Percentiles rank a stretch among this genome's conserved stretches.
phyloP scores from a whole-genome alignment of 805 yeast species.

The Candida adriatica region DNA sequence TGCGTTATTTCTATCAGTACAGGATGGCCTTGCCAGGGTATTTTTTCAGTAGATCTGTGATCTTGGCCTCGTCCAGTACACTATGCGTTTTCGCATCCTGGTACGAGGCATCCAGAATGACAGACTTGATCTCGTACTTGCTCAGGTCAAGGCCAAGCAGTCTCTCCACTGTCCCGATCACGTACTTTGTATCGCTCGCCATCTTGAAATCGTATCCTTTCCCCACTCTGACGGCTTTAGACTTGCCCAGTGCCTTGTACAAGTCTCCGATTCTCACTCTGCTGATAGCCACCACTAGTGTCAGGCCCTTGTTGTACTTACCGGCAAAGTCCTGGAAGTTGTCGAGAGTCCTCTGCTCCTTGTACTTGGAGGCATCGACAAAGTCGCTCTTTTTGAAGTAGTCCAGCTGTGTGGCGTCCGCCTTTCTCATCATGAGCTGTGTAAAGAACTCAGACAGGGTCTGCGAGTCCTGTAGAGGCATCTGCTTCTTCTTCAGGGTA shows the following conservation, averaged over 20 bases:
- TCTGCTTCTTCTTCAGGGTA: conserved; percentile 43
- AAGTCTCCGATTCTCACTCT: conserved; percentile 87
- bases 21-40: conserved; percentile 22
- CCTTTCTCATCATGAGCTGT: conserved; percentile 46
- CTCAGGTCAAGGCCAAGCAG: conserved; percentile 14
- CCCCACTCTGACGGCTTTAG: conserved; percentile 22
- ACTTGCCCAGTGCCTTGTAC: conserved; percentile 46
- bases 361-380: conserved; percentile 55
- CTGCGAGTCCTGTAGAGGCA: conserved; percentile 52
- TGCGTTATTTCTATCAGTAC: conserved; percentile 14
- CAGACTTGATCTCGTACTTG: conserved; percentile 18
- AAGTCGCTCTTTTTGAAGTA: conserved; percentile 52
- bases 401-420: conserved; percentile 70
- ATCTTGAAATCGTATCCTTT: conserved; percentile 22
- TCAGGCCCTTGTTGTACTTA: conserved; percentile 39
- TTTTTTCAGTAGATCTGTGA: conserved; percentile 18
- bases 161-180: conserved; percentile 23
- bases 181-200: conserved; percentile 22
- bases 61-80: conserved; percentile 21
- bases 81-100: conserved; percentile 23
- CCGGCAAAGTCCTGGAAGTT: conserved; percentile 50
- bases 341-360: conserved; percentile 44
- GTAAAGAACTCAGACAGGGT: conserved; percentile 65
- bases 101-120: conserved; percentile 22
- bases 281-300: conserved; percentile 56